Base-by-base conservation (phyloP, 805 yeast species). In the Diddensiella transvaalensis region DNA sequence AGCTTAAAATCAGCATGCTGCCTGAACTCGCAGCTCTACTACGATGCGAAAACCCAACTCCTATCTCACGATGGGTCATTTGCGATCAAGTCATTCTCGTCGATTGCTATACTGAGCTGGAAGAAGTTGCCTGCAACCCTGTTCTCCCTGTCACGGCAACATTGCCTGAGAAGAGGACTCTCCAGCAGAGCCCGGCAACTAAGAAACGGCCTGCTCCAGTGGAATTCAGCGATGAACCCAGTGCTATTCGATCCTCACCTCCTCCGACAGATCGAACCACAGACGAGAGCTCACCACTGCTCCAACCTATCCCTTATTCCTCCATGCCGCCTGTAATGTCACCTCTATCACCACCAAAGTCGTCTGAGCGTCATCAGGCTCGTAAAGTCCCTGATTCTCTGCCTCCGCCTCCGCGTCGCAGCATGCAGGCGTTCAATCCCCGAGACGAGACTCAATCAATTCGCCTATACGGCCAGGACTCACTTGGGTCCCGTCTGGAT, bases 401-500 rank as follows among this genome's bases (percentile, higher is more conserved):
- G n/a, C n/a, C n/a, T n/a, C n/a, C n/a, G n/a, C n/a, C n/a, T n/a
- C n/a, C n/a, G n/a, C n/a, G n/a, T n/a, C n/a, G n/a, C n/a, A n/a
- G n/a, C n/a, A n/a, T n/a, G n/a, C n/a, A n/a, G n/a, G n/a, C n/a
- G n/a, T n/a, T n/a, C n/a, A n/a, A n/a, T n/a, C n/a, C n/a, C n/a
- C n/a, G n/a, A n/a, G n/a, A n/a, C n/a, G n/a, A n/a, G n/a, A n/a
- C n/a, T n/a, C n/a, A n/a, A 8, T 26, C 32, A 8, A 8, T 35
- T 18, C 8, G 15, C 38, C 21, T 35, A 18, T 35, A 35, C 38
- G 38, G 38, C 5, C 44, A 13, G 17, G 42, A 23, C 17, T 10
- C 44, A 10, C 21, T 21, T 8, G 38, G 37, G n/a, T 22, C 39
- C 13, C 15, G 37, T 4, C 38, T 41, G 8, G 44, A 41, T 23